Evolutionary conservation across 2,329 filamentous ascomycete genomes (phyloP), one percentile per base, ranked within the genome.

Genomic region (Fusarium sp.): DNA sequence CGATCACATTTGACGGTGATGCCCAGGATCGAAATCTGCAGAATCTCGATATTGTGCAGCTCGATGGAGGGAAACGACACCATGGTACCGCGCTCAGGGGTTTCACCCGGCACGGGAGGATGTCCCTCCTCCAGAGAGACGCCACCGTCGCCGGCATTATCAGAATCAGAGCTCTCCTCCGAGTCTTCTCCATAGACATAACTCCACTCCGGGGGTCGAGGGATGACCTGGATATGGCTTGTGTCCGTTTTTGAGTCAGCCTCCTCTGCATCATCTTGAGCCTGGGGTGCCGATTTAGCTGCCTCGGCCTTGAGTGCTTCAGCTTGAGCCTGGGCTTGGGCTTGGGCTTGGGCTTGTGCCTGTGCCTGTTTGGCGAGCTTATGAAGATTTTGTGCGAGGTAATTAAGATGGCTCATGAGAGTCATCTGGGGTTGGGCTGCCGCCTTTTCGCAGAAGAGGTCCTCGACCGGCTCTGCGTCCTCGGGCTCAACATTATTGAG

Each of bases 1-100:
- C 94, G 90, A 62, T 92, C 90, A 80, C 94, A 97, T 80, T 95
- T 95, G 71, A 95, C 86, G 4, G 89, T 92, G 71, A 97, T 85
- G 67, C 89, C 91, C 35, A 97, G 84, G 27, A 89, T 86, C 0
- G 88, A 85, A 2, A 96, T 82, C 75, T 95, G 91, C 10, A 97
- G 86, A 3, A 97, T 83, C 78, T 97, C 94, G 69, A 97, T 92
- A 40, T 92, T 90, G 79, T 94, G 89, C 2, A 97, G 88, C 77
- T 96, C 93, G 67, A 97, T 85, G 29, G 89, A 91, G 0, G 95
- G 94, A 76, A 97, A 95, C 0, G 92, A 94, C 9, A 97, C 86
- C 63, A 93, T 90, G n/a, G 94, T 93, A 27, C 94, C 94, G 63
- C 88, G 86, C 78, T 95, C 93, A 2, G 86, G 71, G n/a, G 76